A percentile compares a stretch with the other conserved stretches of the same genome.
These are phyloP conservation scores for Chytriomyces hyalinus DNA, from an alignment of 192 early-diverging fungal species.

Conservation along the genomic window DNA sequence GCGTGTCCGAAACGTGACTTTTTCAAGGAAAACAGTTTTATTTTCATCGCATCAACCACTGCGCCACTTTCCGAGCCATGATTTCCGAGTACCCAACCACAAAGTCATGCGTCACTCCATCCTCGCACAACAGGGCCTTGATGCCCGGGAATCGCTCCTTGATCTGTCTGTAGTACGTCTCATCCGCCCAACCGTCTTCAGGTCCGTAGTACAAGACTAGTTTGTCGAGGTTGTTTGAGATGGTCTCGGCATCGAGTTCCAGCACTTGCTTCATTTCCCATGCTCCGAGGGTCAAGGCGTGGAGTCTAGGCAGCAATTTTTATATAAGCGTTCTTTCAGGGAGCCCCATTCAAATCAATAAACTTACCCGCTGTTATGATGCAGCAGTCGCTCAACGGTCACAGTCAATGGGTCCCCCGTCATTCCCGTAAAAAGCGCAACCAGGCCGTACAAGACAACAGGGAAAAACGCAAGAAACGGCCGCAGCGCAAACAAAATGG, in stretches of 20 bases:
- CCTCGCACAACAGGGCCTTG: conserved; percentile 68
- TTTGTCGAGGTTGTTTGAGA: conserved; percentile 60
- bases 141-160: conserved; percentile 59
- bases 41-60: conserved; percentile 15
- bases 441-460: conserved; percentile 21
- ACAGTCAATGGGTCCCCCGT: conserved; percentile 51
- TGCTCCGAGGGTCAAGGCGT: conserved; percentile 65
- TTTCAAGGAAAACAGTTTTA: too few species aligned
- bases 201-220: conserved; percentile 80
- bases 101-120: conserved; percentile 82
- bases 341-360: background rate
- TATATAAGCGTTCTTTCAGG: background rate
- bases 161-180: conserved; percentile 72
- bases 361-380: conserved; percentile 30
- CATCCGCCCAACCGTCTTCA: conserved; percentile 80
- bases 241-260: conserved; percentile 69
- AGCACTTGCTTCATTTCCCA: conserved; percentile 76
- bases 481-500: conserved; percentile 53
- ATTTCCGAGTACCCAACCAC: conserved; percentile 63
- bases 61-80: conserved; percentile 44
- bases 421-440: conserved; percentile 44
- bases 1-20: too few species aligned
- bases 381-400: conserved; percentile 71
- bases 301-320: conserved; percentile 57
- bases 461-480: conserved; percentile 14